Conservation (phyloP, 2,329 filamentous ascomycete species). For the Paraphaeosphaeria minitans region DNA sequence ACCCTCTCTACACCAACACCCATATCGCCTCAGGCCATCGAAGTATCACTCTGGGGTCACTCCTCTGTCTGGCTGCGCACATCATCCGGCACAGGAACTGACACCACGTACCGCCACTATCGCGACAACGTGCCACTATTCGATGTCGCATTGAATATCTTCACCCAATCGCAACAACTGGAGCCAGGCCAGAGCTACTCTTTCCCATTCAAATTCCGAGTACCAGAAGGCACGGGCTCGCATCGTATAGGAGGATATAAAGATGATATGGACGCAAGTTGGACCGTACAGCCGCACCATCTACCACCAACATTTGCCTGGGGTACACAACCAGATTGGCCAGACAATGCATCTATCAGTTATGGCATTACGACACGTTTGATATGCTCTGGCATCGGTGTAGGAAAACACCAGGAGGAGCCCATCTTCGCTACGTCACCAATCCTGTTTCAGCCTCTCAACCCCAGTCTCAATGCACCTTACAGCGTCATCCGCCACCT, state of each 20-base stretch:
- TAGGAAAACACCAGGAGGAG: slow-evolving; percentile 10
- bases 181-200: slow-evolving; percentile 21
- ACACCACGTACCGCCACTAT: slow-evolving; percentile 24
- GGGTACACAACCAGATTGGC: slow-evolving; percentile 1
- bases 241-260: slow-evolving; percentile 25
- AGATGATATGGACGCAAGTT: slow-evolving; percentile 18
- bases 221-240: slow-evolving; percentile 25
- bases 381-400: slow-evolving; percentile 20
- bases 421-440: slow-evolving; percentile 18
- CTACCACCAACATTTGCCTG: slow-evolving; percentile 30
- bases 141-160: slow-evolving; percentile 20
- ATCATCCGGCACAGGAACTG: slow-evolving; percentile 1
- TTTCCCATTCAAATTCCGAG: slow-evolving; percentile 27
- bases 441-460: slow-evolving; percentile 25
- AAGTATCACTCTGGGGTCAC: slow-evolving; percentile 29
- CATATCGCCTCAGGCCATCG: slow-evolving; percentile 24
- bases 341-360: slow-evolving; percentile 23
- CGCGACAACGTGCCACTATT: slow-evolving; percentile 32
- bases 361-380: slow-evolving; percentile 29
- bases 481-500: slow-evolving; percentile 9
- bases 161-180: slow-evolving; percentile 15
- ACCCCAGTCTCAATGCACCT: slow-evolving; percentile 10
- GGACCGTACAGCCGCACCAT: slow-evolving; percentile 23
- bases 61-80: slow-evolving; percentile 27
- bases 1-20: slow-evolving; percentile 18